These are phyloP conservation scores for Tulasnella sp. DNA, from an alignment of 768 basidiomycete genomes.

Conservation along the genomic window DNA sequence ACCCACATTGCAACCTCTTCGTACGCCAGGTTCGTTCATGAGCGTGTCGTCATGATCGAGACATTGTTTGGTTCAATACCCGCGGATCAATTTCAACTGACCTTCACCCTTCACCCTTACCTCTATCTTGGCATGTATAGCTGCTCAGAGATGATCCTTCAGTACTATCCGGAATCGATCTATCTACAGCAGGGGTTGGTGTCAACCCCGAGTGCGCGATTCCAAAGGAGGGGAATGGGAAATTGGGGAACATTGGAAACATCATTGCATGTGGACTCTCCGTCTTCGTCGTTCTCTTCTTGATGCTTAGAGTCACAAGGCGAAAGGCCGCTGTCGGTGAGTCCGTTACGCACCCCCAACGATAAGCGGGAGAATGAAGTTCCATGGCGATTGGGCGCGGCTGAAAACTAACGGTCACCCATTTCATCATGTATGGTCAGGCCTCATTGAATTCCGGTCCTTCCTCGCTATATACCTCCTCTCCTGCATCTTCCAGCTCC, in stretches of 20 bases:
- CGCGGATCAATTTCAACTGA: constrained; percentile 19
- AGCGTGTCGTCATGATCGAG: constrained; percentile 18
- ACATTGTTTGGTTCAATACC: constrained; percentile 19
- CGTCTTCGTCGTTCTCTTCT: constrained; percentile 44
- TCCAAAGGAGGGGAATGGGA: constrained; percentile 39
- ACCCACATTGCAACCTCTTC: constrained; percentile 93
- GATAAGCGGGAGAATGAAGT: neutral
- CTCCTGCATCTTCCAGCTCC: constrained; percentile 53
- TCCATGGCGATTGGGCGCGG: neutral
- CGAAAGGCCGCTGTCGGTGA: constrained; percentile 82
- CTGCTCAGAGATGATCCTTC: constrained; percentile 27
- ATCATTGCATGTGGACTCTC: constrained; percentile 71
- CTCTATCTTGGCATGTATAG: constrained; percentile 20
- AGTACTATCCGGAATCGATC: constrained; percentile 35
- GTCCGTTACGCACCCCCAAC: constrained; percentile 25
- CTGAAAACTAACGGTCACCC: neutral
- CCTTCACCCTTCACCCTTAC: no score
- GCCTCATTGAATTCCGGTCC: constrained; percentile 67
- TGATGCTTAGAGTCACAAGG: constrained; percentile 49
- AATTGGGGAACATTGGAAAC: constrained; percentile 76
- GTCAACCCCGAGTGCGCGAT: constrained; percentile 77
- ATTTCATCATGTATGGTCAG: constrained; percentile 26
- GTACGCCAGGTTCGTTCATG: constrained; percentile 58
- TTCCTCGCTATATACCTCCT: constrained; percentile 43
- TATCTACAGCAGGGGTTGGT: constrained; percentile 62